These are phyloP conservation scores for Aspergillus oerlinghausenensis DNA, from an alignment of 2,329 filamentous ascomycete genomes.

Conservation along the genomic window DNA sequence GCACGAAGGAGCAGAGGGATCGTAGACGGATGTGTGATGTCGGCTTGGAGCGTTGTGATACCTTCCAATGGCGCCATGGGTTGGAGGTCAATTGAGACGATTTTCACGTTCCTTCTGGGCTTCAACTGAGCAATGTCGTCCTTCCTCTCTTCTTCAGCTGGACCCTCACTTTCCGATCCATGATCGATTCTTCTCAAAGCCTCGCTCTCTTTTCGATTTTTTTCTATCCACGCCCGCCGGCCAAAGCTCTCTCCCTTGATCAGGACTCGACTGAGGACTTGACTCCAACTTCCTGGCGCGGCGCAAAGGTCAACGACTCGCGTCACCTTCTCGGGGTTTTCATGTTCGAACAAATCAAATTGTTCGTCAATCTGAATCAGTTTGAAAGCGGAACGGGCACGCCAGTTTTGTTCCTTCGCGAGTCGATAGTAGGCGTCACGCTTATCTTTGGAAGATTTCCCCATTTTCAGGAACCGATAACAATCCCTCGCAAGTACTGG, in stretches of 20 bases:
- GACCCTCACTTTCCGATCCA: constrained; percentile 9
- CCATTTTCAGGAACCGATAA: constrained; percentile 53
- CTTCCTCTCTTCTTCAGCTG: constrained; percentile 27
- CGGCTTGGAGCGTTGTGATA: constrained; percentile 85
- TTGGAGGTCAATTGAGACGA: constrained; percentile 92
- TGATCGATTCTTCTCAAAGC: constrained; percentile 20
- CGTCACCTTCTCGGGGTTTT: constrained; percentile 64
- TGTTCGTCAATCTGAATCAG: constrained; percentile 93
- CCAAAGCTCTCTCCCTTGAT: constrained; percentile 93
- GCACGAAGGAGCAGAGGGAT: constrained; percentile 83
- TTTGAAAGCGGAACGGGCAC: constrained; percentile 93
- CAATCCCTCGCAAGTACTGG: neutral
- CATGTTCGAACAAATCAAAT: constrained; percentile 80
- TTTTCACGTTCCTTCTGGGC: constrained; percentile 72
- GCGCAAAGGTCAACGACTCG: constrained; percentile 94
- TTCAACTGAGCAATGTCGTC: constrained; percentile 32
- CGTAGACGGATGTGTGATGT: constrained; percentile 95
- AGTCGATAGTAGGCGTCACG: constrained; percentile 96
- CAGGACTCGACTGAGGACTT: constrained; percentile 86
- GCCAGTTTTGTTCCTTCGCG: constrained; percentile 98
- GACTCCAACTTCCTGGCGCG: constrained; percentile 94
- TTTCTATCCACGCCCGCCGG: constrained; percentile 78
- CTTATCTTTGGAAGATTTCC: constrained; percentile 98
- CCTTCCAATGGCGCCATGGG: constrained; percentile 92
- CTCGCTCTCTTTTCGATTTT: constrained; percentile 58